phyloP scores from a whole-genome alignment of 345 rosid species.

The Camelina sativa region DNA sequence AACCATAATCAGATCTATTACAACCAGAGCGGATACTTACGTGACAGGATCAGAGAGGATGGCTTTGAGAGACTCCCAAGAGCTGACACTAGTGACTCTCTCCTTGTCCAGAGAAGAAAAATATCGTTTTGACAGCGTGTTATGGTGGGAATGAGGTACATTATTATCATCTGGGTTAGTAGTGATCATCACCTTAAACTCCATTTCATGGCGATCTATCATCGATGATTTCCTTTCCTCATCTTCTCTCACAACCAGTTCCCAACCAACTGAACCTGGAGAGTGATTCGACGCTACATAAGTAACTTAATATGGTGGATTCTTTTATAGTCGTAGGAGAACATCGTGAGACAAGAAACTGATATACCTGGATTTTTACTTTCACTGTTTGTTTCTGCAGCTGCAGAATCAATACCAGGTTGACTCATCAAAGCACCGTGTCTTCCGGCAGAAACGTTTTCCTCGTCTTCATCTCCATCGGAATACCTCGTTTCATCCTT shows the following conservation, averaged over 20 bases:
- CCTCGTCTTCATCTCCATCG: slow-evolving; percentile 59
- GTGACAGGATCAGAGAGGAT: slow-evolving; percentile 80
- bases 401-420: slow-evolving; percentile 31
- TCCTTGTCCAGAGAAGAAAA: slow-evolving; percentile 64
- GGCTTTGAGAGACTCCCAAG: slow-evolving; percentile 72
- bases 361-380: slow-evolving; percentile 53
- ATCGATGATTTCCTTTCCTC: slow-evolving; percentile 45
- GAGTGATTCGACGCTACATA: background rate
- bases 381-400: slow-evolving; percentile 39
- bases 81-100: slow-evolving; percentile 50
- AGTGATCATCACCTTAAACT: slow-evolving; percentile 52
- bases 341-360: slow-evolving; percentile 18
- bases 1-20: background rate
- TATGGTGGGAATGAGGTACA: slow-evolving; percentile 55
- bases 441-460: slow-evolving; percentile 37
- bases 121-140: slow-evolving; percentile 52
- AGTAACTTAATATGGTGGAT: no score
- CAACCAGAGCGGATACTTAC: slow-evolving; percentile 50
- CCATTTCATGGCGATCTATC: slow-evolving; percentile 41
- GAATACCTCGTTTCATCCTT: slow-evolving; percentile 46
- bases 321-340: slow-evolving; percentile 1
- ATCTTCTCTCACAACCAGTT: slow-evolving; percentile 54
- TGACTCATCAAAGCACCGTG: slow-evolving; percentile 19
- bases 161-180: slow-evolving; percentile 67
- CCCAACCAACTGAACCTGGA: slow-evolving; percentile 49